Base-by-base conservation (phyloP, 2,329 filamentous ascomycete species). In the Xylogone sp. region DNA sequence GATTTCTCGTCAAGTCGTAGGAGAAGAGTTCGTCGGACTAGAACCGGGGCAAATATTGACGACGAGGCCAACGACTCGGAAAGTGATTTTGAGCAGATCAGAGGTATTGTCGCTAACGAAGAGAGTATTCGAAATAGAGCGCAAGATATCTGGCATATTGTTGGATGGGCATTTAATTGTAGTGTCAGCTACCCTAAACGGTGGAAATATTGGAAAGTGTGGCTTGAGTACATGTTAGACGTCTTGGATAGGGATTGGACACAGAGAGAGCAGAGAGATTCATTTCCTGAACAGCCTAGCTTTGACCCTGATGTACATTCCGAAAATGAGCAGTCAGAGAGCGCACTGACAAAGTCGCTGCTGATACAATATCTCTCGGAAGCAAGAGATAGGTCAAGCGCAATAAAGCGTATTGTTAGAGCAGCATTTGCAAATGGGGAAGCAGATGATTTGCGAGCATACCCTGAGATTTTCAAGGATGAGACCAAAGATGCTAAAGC, bases 131-230 rank as follows among this genome's bases (percentile, higher is more conserved):
- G 88, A 82, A 73, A 72, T 16, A 79, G 82, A n/a, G 88, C 87
- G 1, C 84, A 88, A 54, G 90, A 96, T 64, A 95, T 97, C 62
- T 99, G 94, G 90, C 81, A 84, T 42, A 81, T 89, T 0, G 79
- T 94, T 0, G 94, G 93, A 3, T 97, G 94, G 94, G 87, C 89
- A 0, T 91, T 97, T 67, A 94, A 93, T 65, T 97, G 93, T 71
- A 92, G 90, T 48, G 78, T 87, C 1, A 68, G 79, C 27, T 77
- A 93, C 59, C 83, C 83, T 1, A 77, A 80, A 42, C 7, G 49
- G 48, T 7, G 61, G 65, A 21, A 58, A 63, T 16, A 50, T 46
- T 45, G 65, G 66, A 29, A 69, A 61, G 50, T 65, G 63, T 58
- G 65, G 65, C 65, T 66, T 42, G 18, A 34, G 21, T 34, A 48